These are phyloP conservation scores for Gossypium raimondii DNA, from an alignment of 345 rosid genomes.

Conservation along the genomic window DNA sequence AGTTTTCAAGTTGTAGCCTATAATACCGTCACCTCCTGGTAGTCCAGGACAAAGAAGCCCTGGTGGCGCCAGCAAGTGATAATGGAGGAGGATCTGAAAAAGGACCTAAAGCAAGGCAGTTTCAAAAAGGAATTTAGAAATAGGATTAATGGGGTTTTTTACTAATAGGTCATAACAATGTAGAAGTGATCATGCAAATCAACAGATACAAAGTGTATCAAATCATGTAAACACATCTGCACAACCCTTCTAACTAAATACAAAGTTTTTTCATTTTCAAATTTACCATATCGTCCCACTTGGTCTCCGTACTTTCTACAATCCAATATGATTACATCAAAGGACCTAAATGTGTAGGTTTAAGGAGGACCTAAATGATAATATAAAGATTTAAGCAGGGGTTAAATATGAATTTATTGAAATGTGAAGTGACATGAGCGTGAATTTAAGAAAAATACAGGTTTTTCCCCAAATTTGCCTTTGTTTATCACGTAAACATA, in stretches of 20 bases:
- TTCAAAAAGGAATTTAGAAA: background rate
- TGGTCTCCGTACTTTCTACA: too few species aligned
- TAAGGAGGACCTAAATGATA: too few species aligned
- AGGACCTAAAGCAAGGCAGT: constrained; percentile 4
- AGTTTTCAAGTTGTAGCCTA: background rate
- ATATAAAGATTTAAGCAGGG: too few species aligned
- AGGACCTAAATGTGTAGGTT: too few species aligned
- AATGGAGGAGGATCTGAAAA: background rate
- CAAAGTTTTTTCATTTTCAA: background rate
- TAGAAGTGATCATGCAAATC: constrained; percentile 12
- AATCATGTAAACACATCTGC: constrained; percentile 11
- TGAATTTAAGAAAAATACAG: too few species aligned
- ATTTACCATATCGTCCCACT: too few species aligned
- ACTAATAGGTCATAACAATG: background rate
- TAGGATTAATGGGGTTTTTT: constrained; percentile 3
- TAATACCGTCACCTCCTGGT: background rate
- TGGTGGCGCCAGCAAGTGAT: background rate
- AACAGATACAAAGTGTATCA: background rate
- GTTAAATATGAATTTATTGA: too few species aligned
- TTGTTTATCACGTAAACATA: background rate
- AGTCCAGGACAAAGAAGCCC: too few species aligned
- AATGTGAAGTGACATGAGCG: too few species aligned
- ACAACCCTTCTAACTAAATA: constrained; percentile 15
- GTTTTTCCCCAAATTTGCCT: too few species aligned
- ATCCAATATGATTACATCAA: too few species aligned